Evolutionary conservation across 371 early-diverging fungal genomes (phyloP).

Genomic region (Circinella umbellata): DNA sequence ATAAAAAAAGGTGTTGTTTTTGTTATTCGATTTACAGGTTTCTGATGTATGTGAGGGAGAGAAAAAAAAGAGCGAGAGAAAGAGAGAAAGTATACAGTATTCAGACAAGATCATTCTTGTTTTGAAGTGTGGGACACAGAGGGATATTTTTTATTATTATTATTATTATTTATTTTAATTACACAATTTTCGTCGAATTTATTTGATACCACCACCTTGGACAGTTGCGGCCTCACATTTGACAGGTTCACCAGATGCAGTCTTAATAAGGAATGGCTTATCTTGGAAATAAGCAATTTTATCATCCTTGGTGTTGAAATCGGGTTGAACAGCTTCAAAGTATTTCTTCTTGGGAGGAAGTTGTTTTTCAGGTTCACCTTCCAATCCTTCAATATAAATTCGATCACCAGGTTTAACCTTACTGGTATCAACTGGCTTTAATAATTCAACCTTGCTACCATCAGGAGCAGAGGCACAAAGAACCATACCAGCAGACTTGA

Average conservation of each 20-base stretch:
- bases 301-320: slow-evolving; percentile 82
- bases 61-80: no score
- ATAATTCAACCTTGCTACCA: slow-evolving; percentile 88
- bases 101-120: no score
- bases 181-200: slow-evolving; percentile 21
- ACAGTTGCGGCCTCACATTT: slow-evolving; percentile 66
- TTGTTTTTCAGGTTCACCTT: slow-evolving; percentile 83
- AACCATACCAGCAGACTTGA: slow-evolving; percentile 96
- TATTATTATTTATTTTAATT: neutral
- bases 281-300: slow-evolving; percentile 73
- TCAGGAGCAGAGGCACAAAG: slow-evolving; percentile 87
- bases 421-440: slow-evolving; percentile 85
- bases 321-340: slow-evolving; percentile 95
- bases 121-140: neutral
- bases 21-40: no score
- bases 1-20: no score
- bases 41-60: no score
- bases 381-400: slow-evolving; percentile 89
- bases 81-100: no score
- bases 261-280: slow-evolving; percentile 67
- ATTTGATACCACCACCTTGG: slow-evolving; percentile 78
- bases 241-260: slow-evolving; percentile 61
- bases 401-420: slow-evolving; percentile 86
- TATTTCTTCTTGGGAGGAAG: slow-evolving; percentile 98
- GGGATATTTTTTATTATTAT: neutral